Conservation (phyloP, 176 grass and related monocot species). For the Phoenix dactylifera region DNA sequence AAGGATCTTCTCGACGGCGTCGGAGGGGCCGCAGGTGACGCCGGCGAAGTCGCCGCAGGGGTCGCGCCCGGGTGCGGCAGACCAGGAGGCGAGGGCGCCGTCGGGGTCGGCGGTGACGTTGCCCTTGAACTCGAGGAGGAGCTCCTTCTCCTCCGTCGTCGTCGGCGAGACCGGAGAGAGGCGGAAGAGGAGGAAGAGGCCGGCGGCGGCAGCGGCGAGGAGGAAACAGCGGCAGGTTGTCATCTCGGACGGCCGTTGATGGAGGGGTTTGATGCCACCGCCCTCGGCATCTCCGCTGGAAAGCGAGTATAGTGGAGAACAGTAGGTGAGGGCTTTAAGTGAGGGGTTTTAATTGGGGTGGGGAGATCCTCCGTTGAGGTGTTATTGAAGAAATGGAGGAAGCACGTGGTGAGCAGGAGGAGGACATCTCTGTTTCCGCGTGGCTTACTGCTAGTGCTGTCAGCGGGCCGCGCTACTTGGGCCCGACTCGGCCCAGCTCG, state of each 20-base stretch:
- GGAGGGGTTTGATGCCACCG: slow-evolving; percentile 2
- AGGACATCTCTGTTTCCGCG: no score
- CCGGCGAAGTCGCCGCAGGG: slow-evolving; percentile 45
- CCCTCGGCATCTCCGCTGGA: background rate
- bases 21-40: slow-evolving; percentile 49
- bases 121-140: slow-evolving; percentile 71
- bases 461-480: no score
- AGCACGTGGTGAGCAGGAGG: no score
- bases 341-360: slow-evolving; percentile 9
- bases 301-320: background rate
- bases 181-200: background rate
- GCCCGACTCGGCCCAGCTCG: no score
- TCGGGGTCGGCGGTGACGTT: slow-evolving; percentile 58
- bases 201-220: background rate
- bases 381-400: no score
- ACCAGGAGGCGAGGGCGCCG: slow-evolving; percentile 51
- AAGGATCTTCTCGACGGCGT: slow-evolving; percentile 51
- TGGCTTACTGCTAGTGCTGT: no score
- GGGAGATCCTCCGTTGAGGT: background rate
- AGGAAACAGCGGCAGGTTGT: background rate
- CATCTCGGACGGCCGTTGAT: slow-evolving; percentile 4
- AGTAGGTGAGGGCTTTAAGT: slow-evolving; percentile 9
- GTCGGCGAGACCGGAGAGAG: background rate
- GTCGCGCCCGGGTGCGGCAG: slow-evolving; percentile 17
- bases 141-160: slow-evolving; percentile 35